These are phyloP conservation scores for Sugiyamaella americana DNA, from an alignment of 805 yeast genomes.

Conservation along the genomic window DNA sequence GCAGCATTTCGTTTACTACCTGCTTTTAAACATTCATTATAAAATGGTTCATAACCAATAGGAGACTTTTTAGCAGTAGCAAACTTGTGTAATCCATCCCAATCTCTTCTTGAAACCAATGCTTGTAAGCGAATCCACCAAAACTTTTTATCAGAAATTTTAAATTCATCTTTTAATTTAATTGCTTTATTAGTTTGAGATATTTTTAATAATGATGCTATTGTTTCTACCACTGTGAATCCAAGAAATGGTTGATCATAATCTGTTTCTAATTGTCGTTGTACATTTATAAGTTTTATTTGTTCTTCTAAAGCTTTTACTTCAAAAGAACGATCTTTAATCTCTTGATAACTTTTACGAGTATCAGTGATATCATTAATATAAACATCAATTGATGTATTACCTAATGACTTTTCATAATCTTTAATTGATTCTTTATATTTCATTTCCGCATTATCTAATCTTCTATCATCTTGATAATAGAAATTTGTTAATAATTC, in stretches of 20 bases:
- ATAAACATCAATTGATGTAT: constrained; percentile 10
- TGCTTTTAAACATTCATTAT: constrained; percentile 43
- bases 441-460: constrained; percentile 42
- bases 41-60: constrained; percentile 66
- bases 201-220: constrained; percentile 40
- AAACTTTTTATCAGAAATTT: constrained; percentile 50
- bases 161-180: constrained; percentile 46
- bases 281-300: constrained; percentile 38
- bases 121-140: constrained; percentile 49
- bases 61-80: constrained; percentile 51
- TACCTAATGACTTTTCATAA: background rate
- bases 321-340: constrained; percentile 34
- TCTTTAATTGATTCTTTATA: constrained; percentile 19
- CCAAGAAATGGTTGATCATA: constrained; percentile 38
- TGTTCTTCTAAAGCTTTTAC: constrained; percentile 41
- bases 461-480: constrained; percentile 56
- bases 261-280: constrained; percentile 40
- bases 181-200: constrained; percentile 47
- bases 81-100: constrained; percentile 51
- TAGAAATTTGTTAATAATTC: constrained; percentile 47
- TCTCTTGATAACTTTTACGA: constrained; percentile 31
- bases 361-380: constrained; percentile 27
- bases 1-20: constrained; percentile 59
- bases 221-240: constrained; percentile 43
- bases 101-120: constrained; percentile 43